These are phyloP conservation scores for Phytopythium vexans DNA, from an alignment of 352 stramenopile genomes.

Conservation along the genomic window DNA sequence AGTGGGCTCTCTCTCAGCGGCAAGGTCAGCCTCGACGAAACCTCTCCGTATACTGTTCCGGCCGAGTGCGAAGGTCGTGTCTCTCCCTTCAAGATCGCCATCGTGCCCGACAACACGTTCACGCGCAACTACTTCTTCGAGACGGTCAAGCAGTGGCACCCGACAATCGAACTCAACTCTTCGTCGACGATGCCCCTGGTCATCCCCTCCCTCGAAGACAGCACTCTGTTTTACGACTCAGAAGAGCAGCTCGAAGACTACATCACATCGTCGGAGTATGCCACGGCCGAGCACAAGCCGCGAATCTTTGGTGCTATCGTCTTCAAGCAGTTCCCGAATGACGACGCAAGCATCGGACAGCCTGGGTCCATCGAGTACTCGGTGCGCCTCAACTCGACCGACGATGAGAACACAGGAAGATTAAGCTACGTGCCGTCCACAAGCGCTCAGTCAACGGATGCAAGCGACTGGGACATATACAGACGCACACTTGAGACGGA, in stretches of 20 bases:
- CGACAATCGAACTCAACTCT: slow-evolving; percentile 20
- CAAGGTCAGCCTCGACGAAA: slow-evolving; percentile 22
- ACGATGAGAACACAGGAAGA: no score
- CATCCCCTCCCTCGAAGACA: slow-evolving; percentile 55
- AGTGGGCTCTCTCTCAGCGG: background rate
- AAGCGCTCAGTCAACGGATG: no score
- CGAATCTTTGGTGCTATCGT: slow-evolving; percentile 63
- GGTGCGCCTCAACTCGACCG: no score
- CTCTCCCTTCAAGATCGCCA: slow-evolving; percentile 47
- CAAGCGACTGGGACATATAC: no score
- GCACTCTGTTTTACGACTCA: slow-evolving; percentile 53
- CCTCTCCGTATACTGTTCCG: slow-evolving; percentile 16
- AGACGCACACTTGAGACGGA: no score
- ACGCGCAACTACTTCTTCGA: slow-evolving; percentile 67
- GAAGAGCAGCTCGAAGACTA: slow-evolving; percentile 41
- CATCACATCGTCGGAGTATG: no score
- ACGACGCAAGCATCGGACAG: slow-evolving; percentile 31
- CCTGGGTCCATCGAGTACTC: slow-evolving; percentile 56
- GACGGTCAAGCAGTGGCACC: slow-evolving; percentile 51
- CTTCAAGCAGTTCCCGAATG: slow-evolving; percentile 52
- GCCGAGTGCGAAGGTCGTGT: slow-evolving; percentile 29
- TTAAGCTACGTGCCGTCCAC: no score
- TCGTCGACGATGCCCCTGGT: slow-evolving; percentile 10
- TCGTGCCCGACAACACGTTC: slow-evolving; percentile 50
- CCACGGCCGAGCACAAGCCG: no score